Conservation (phyloP, 257 asterid species). For the Penstemon barbatus region DNA sequence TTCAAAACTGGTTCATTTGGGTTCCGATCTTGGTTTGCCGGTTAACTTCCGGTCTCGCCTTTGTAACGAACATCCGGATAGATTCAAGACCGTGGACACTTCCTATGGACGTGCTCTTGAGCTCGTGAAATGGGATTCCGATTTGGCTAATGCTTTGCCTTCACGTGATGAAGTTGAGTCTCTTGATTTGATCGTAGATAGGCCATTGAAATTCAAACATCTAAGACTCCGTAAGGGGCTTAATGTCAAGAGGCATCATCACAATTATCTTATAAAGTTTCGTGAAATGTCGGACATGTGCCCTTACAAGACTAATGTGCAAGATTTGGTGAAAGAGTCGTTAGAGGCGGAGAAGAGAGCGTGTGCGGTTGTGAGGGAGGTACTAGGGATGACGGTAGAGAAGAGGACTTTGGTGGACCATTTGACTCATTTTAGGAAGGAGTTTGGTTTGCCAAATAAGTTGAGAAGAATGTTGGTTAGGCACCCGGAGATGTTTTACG, state of each 20-base stretch:
- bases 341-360: slow-evolving; percentile 90
- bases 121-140: slow-evolving; percentile 73
- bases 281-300: slow-evolving; percentile 64
- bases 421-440: slow-evolving; percentile 89
- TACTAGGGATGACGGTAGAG: slow-evolving; percentile 81
- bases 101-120: slow-evolving; percentile 91
- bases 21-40: slow-evolving; percentile 85
- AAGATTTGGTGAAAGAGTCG: slow-evolving; percentile 53
- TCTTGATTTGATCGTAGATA: slow-evolving; percentile 71
- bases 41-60: slow-evolving; percentile 75
- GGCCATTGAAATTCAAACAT: slow-evolving; percentile 85
- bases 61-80: slow-evolving; percentile 79
- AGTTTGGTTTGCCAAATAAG: slow-evolving; percentile 83
- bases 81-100: slow-evolving; percentile 72
- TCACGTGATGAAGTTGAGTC: slow-evolving; percentile 39
- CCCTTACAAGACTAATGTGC: slow-evolving; percentile 60
- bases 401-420: slow-evolving; percentile 93
- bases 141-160: slow-evolving; percentile 53
- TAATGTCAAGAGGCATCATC: slow-evolving; percentile 71
- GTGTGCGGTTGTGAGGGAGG: slow-evolving; percentile 84
- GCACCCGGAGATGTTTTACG: slow-evolving; percentile 92
- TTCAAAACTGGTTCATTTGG: slow-evolving; percentile 75
- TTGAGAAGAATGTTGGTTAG: slow-evolving; percentile 87
- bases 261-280: slow-evolving; percentile 66
- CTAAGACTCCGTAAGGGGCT: slow-evolving; percentile 74